These are phyloP conservation scores for Blastobotrys parvus DNA, from an alignment of 805 yeast genomes.

Conservation along the genomic window DNA sequence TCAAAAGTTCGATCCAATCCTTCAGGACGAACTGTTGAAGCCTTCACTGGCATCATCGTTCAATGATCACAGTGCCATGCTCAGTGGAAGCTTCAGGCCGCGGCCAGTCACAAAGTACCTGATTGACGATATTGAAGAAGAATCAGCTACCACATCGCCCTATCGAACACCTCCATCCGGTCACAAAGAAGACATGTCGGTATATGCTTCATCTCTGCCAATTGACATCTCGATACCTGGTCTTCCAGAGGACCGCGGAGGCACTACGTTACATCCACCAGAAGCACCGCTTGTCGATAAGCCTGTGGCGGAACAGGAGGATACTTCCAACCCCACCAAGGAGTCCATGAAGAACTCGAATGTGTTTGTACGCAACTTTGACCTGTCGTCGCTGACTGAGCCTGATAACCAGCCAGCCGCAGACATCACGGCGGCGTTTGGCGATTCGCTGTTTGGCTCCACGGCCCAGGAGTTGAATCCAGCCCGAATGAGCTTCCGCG, in stretches of 20 bases:
- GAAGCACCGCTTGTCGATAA: too few relatives aligned
- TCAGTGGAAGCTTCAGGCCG: conserved; percentile 4
- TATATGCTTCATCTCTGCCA: not conserved
- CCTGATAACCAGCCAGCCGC: too few relatives aligned
- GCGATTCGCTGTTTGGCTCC: not conserved
- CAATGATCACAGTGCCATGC: not conserved
- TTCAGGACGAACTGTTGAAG: not conserved
- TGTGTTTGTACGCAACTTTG: too few relatives aligned
- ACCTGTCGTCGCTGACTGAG: too few relatives aligned
- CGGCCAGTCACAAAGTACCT: conserved; percentile 3
- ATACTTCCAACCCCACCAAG: too few relatives aligned
- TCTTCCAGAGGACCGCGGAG: too few relatives aligned
- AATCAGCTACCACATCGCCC: not conserved
- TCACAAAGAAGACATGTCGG: not conserved
- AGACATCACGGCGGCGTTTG: not conserved
- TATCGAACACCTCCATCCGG: not conserved
- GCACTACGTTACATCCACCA: too few relatives aligned
- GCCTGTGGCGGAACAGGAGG: too few relatives aligned
- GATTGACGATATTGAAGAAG: not conserved
- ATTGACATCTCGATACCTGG: not conserved
- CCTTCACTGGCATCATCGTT: conserved; percentile 3
- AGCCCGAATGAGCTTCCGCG: conserved; percentile 1
- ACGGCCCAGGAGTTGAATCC: not conserved
- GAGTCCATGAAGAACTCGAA: too few relatives aligned
- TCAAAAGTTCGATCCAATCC: too few relatives aligned